These are phyloP conservation scores for Thelonectria olida DNA, from an alignment of 2,329 filamentous ascomycete genomes.

Conservation along the genomic window DNA sequence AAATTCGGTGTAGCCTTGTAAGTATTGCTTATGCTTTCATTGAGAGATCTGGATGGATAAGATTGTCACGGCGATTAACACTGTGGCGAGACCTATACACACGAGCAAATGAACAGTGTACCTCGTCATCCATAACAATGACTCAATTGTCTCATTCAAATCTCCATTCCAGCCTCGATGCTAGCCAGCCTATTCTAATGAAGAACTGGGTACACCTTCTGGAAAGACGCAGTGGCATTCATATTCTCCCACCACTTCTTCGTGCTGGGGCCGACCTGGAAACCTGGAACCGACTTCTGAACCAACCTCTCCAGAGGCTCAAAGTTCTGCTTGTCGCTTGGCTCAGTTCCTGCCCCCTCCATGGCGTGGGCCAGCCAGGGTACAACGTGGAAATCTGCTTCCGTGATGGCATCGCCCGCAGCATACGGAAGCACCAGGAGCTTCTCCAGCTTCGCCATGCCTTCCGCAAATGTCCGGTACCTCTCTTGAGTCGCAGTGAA, in stretches of 20 bases:
- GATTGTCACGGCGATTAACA: no score
- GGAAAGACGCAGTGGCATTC: not conserved
- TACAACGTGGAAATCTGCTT: slow-evolving; percentile 29
- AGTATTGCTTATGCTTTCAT: no score
- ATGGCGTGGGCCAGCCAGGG: slow-evolving; percentile 31
- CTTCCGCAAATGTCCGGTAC: slow-evolving; percentile 17
- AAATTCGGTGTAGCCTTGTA: no score
- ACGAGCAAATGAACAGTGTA: no score
- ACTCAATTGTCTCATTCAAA: no score
- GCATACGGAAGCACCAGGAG: slow-evolving; percentile 29
- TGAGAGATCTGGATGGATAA: no score
- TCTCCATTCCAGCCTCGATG: no score
- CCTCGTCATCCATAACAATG: no score
- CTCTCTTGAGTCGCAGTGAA: slow-evolving; percentile 9
- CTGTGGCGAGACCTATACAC: no score
- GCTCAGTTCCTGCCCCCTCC: slow-evolving; percentile 7
- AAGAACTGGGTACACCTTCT: not conserved
- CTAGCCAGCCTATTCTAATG: no score
- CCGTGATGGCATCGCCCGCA: slow-evolving; percentile 23
- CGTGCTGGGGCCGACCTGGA: not conserved
- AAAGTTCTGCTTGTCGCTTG: slow-evolving; percentile 4
- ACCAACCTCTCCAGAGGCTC: not conserved
- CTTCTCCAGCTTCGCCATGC: slow-evolving; percentile 24
- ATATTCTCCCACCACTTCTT: not conserved
- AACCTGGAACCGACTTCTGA: not conserved